Conservation (phyloP, 1,284 basidiomycete species). For the Mrakiaceae sp. region DNA sequence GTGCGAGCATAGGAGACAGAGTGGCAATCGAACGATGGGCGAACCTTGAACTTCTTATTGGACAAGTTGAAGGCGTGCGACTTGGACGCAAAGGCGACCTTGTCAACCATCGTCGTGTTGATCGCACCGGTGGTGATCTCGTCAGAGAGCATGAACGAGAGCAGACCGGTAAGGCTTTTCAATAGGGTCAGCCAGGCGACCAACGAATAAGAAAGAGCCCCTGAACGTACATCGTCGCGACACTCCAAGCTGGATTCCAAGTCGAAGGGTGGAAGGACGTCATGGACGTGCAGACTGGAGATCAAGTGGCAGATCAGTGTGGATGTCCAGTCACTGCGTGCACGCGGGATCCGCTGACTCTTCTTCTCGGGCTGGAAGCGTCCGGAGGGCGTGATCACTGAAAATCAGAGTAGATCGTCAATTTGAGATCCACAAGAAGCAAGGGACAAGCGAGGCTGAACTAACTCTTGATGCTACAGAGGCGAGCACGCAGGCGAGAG, state of each 20-base stretch:
- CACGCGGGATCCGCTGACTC: slow-evolving; percentile 31
- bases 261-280: slow-evolving; percentile 84
- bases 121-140: slow-evolving; percentile 93
- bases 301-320: too few relatives aligned
- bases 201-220: slow-evolving; percentile 3
- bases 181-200: background rate
- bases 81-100: slow-evolving; percentile 58
- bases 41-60: slow-evolving; percentile 58
- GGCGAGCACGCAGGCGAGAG: background rate
- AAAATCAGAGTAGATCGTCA: slow-evolving; percentile 27
- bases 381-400: slow-evolving; percentile 72
- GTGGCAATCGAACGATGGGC: slow-evolving; percentile 7
- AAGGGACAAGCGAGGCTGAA: slow-evolving; percentile 78
- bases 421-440: slow-evolving; percentile 94
- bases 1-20: background rate
- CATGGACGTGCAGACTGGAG: slow-evolving; percentile 73
- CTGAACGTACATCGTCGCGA: slow-evolving; percentile 67
- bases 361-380: slow-evolving; percentile 86
- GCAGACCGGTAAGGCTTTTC: slow-evolving; percentile 72
- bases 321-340: too few relatives aligned
- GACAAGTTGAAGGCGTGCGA: slow-evolving; percentile 76
- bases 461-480: slow-evolving; percentile 46
- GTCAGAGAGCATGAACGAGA: slow-evolving; percentile 92
- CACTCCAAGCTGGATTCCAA: slow-evolving; percentile 66
- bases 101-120: slow-evolving; percentile 66